A percentile compares a stretch with the other conserved stretches of the same genome.
Conservation (phyloP, 495 filamentous ascomycete genomes). For the Echria macrotheca region DNA sequence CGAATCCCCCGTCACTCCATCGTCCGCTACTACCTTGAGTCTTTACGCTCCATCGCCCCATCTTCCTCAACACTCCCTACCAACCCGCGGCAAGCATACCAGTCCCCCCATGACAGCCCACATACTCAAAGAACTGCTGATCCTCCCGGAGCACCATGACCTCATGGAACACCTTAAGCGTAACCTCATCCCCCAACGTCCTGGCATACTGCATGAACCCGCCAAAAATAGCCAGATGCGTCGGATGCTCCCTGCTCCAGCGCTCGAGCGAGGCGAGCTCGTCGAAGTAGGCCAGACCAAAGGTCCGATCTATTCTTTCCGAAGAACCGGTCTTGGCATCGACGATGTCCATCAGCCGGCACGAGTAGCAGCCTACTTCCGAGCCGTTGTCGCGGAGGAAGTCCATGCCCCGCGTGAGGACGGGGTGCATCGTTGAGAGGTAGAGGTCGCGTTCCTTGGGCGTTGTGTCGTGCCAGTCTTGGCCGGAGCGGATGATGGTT, state of each 20-base stretch:
- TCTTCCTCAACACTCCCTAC: not conserved
- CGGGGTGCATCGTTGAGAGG: conserved; percentile 27
- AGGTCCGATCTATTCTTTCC: conserved; percentile 24
- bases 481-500: conserved; percentile 28
- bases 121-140: conserved; percentile 35
- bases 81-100: conserved; percentile 23
- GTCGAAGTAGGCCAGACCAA: conserved; percentile 31
- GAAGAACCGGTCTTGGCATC: conserved; percentile 12
- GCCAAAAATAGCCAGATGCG: conserved; percentile 30
- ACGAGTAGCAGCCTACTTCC: conserved; percentile 27
- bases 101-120: conserved; percentile 28
- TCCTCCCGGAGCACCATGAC: conserved; percentile 28
- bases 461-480: conserved; percentile 27
- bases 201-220: conserved; percentile 28
- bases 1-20: too few species aligned
- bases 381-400: conserved; percentile 28
- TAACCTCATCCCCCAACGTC: conserved; percentile 23
- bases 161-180: conserved; percentile 31
- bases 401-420: conserved; percentile 25
- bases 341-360: conserved; percentile 27
- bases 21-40: too few species aligned
- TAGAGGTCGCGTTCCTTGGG: conserved; percentile 27
- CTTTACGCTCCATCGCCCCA: too few species aligned
- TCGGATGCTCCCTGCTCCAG: conserved; percentile 29
- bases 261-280: conserved; percentile 29